phyloP scores from a whole-genome alignment of 805 yeast species.

The Zygoascus biomembranicola region DNA sequence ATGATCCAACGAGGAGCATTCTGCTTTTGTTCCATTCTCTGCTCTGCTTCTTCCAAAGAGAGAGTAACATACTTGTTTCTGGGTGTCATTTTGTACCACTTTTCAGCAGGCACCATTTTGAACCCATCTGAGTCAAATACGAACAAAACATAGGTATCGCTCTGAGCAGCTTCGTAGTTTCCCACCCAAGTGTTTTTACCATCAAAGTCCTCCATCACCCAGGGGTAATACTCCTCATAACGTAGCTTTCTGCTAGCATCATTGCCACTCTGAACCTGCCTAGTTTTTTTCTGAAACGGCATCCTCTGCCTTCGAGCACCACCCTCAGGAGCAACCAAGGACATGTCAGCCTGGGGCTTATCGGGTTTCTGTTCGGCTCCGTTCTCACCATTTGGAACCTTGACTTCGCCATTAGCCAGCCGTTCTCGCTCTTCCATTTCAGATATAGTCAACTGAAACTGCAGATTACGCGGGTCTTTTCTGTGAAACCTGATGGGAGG shows the following conservation, averaged over 20 bases:
- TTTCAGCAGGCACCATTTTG: conserved; percentile 91
- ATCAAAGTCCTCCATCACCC: conserved; percentile 97
- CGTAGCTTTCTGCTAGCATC: conserved; percentile 77
- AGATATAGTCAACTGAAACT: conserved; percentile 62
- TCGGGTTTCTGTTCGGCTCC: conserved; percentile 4
- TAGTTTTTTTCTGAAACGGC: conserved; percentile 66
- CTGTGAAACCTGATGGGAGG: conserved; percentile 84
- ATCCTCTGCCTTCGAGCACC: conserved; percentile 66
- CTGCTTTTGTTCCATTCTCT: conserved; percentile 73
- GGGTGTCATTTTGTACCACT: conserved; percentile 87
- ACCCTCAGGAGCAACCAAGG: conserved; percentile 79
- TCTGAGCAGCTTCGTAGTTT: conserved; percentile 83
- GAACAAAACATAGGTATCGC: conserved; percentile 77
- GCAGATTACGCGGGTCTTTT: conserved; percentile 87
- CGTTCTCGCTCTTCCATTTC: conserved; percentile 34
- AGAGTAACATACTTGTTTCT: conserved; percentile 89
- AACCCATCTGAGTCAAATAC: conserved; percentile 83
- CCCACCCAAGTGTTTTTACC: conserved; percentile 94
- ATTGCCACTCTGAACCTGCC: conserved; percentile 72
- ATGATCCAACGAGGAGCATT: conserved; percentile 90
- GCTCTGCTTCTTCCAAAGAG: conserved; percentile 94
- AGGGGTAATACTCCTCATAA: conserved; percentile 94
- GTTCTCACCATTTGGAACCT: background rate
- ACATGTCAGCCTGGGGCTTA: conserved; percentile 34
- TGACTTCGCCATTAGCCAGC: background rate